Conservation (phyloP, 306 rosid species). For the Quercus berberidifolia region DNA sequence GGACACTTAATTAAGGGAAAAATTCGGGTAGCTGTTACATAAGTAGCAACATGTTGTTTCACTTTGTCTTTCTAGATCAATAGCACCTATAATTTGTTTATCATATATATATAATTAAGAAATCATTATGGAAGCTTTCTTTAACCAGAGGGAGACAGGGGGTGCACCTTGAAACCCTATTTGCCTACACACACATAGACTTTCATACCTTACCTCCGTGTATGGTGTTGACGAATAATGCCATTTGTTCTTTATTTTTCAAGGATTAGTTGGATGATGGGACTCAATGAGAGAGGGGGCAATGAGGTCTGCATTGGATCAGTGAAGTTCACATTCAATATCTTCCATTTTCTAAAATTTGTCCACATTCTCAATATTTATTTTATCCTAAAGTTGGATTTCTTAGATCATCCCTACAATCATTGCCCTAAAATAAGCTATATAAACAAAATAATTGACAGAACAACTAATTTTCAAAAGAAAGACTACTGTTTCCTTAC, state of each 20-base stretch:
- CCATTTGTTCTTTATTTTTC: neutral
- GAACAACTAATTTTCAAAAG: neutral
- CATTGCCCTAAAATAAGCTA: neutral
- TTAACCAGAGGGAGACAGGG: neutral
- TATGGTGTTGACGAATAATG: neutral
- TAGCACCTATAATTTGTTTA: neutral
- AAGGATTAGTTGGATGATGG: conserved; percentile 25
- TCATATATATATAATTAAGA: neutral
- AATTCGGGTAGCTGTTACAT: too few relatives aligned
- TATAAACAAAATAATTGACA: neutral
- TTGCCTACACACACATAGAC: neutral
- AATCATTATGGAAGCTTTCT: neutral
- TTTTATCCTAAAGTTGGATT: neutral
- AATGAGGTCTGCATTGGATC: neutral
- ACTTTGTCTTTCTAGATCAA: neutral
- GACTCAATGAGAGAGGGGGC: neutral
- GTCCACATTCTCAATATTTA: conserved; percentile 14
- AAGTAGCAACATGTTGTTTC: neutral
- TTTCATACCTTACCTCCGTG: neutral
- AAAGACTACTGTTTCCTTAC: neutral
- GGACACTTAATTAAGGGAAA: neutral
- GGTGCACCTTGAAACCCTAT: neutral
- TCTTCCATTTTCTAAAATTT: neutral
- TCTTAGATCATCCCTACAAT: neutral
- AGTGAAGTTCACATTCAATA: conserved; percentile 8